Evolutionary conservation across 1,284 basidiomycete species (phyloP).

Genomic region (Ceratobasidium theobromae): DNA sequence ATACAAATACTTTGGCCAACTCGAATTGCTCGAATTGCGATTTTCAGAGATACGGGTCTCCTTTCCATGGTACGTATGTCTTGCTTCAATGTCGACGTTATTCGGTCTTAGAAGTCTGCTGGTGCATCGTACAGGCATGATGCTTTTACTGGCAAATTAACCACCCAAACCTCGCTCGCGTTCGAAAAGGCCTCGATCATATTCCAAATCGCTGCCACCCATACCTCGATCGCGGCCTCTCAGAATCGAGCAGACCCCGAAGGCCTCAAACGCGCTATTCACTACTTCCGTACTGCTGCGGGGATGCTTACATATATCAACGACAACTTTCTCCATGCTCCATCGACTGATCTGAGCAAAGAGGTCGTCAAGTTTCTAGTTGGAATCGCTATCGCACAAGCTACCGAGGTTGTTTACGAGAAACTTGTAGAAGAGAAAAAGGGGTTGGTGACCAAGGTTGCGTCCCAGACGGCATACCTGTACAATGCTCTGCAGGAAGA

Average conservation of each 20-base stretch:
- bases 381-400: conserved; percentile 85
- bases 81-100: too few relatives aligned
- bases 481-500: conserved; percentile 83
- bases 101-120: too few relatives aligned
- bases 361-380: conserved; percentile 94
- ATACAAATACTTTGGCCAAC: conserved; percentile 99
- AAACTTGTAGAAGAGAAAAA: conserved; percentile 93
- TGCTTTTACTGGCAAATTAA: conserved; percentile 91
- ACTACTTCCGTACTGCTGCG: conserved; percentile 88
- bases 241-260: conserved; percentile 87
- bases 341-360: conserved; percentile 92
- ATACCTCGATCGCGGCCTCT: conserved; percentile 83
- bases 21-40: conserved; percentile 94
- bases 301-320: conserved; percentile 99
- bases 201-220: conserved; percentile 94
- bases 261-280: conserved; percentile 92
- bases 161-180: conserved; percentile 93
- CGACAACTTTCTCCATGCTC: conserved; percentile 98
- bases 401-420: conserved; percentile 95
- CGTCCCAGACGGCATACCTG: conserved; percentile 77
- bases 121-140: conserved; percentile 84
- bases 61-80: conserved; percentile 92
- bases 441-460: conserved; percentile 82
- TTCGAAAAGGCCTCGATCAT: conserved; percentile 98
- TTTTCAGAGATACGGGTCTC: conserved; percentile 96